Base-by-base conservation (phyloP, 768 basidiomycete species). In the Tylopilus intermedius region DNA sequence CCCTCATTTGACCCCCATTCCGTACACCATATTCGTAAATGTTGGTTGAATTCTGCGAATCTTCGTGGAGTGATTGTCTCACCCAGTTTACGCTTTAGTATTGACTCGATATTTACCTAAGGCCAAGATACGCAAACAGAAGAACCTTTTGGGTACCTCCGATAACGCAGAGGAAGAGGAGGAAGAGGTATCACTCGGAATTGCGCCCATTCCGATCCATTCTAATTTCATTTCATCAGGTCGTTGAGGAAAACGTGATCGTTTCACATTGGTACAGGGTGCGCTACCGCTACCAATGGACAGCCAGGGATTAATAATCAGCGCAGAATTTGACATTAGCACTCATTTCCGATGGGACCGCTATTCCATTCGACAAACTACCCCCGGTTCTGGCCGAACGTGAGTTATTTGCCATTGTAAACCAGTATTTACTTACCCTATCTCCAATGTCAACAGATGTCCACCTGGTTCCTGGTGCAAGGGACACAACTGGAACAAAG, bases 241-340 rank as follows among this genome's bases (percentile, higher is more conserved):
- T 65, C 58, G 56, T 56, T 30, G 64, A 82, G 71, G 71, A 68
- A 8, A 84, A 84, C 47, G 68, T 83, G 8, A 83, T 93, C 53
- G 78, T 83, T 35, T 84, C 90, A 7, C 88, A 94, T 70, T 99
- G 94, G 89, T 81, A 90, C 60, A 75, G 73, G 61, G 90, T 88
- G 60, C 48, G 72, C 70, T 42, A 40, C 47, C 30, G 41, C 47
- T 29, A 46, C 30, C 7, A 14, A 30, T 33, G 47, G n/a, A 30
- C 38, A 7, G 27, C 41, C 39, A 21, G 46, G 8, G 48, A 18
- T 37, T 63, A 37, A 60, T 54, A 24, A 18, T 2, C 21, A 30
- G 37, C 44, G 4, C 67, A 92, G 83, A 97, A 98, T 68, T 64
- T 99, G 18, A 96, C 94, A 0, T 68, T 99, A 33, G 88, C 88